These are phyloP conservation scores for Cryptococcus floricola DNA, from an alignment of 1,284 basidiomycete species.

Conservation along the genomic window DNA sequence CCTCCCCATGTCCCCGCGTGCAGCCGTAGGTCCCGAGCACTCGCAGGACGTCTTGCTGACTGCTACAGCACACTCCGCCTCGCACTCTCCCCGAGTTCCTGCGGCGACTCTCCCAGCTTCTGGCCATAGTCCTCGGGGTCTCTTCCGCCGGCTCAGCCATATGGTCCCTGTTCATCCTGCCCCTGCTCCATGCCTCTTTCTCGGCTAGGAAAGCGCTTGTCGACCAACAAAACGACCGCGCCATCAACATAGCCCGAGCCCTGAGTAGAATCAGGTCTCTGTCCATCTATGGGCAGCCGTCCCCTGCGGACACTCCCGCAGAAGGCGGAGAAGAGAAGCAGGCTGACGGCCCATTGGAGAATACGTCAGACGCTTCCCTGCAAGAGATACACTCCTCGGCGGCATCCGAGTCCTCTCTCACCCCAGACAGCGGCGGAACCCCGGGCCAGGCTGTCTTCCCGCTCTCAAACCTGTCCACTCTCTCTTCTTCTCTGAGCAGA, in stretches of 20 bases:
- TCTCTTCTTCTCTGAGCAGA: slow-evolving; percentile 18
- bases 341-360: not conserved
- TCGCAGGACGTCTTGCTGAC: not conserved
- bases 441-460: slow-evolving; percentile 1
- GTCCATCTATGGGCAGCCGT: no score
- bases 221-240: slow-evolving; percentile 29
- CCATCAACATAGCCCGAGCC: slow-evolving; percentile 14
- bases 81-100: slow-evolving; percentile 21
- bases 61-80: not conserved
- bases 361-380: slow-evolving; percentile 4
- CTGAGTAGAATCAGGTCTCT: not conserved
- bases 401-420: slow-evolving; percentile 3
- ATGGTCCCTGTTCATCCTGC: slow-evolving; percentile 44
- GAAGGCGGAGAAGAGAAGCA: not conserved
- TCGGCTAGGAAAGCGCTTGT: slow-evolving; percentile 41
- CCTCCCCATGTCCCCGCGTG: no score
- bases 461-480: slow-evolving; percentile 10
- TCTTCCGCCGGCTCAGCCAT: slow-evolving; percentile 32
- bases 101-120: slow-evolving; percentile 33
- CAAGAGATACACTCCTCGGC: slow-evolving; percentile 15
- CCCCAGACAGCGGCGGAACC: not conserved
- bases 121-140: slow-evolving; percentile 40
- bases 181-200: slow-evolving; percentile 44
- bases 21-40: no score
- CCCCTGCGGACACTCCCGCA: no score